These are phyloP conservation scores for Hawksworthiomyces lignivorus DNA, from an alignment of 2,329 filamentous ascomycete genomes.

Conservation along the genomic window DNA sequence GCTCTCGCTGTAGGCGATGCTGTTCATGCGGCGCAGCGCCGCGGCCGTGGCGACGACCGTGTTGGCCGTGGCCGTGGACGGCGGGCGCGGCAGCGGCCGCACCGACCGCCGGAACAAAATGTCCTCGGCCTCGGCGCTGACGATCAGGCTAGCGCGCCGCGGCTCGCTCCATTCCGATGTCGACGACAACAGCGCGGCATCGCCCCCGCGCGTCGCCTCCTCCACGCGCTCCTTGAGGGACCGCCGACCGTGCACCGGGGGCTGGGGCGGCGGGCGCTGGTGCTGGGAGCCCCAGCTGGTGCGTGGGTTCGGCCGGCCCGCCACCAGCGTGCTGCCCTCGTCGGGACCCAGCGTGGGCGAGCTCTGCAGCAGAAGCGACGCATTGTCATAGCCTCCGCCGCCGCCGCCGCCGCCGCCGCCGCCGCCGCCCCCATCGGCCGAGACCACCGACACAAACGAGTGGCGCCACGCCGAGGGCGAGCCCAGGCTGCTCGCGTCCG, in stretches of 20 bases:
- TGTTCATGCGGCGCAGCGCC: constrained; percentile 52
- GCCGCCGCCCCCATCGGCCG: background rate
- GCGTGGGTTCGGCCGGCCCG: background rate
- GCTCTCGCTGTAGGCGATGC: constrained; percentile 34
- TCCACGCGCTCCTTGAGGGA: constrained; percentile 7
- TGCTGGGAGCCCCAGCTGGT: constrained; percentile 1
- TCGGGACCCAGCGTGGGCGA: constrained; percentile 7
- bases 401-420: background rate
- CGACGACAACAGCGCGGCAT: no score
- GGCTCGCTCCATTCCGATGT: no score
- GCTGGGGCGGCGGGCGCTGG: background rate
- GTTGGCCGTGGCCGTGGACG: background rate
- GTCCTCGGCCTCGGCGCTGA: constrained; percentile 1
- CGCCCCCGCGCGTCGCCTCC: no score
- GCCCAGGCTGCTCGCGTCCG: background rate
- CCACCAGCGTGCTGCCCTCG: constrained; percentile 6
- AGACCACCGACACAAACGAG: background rate
- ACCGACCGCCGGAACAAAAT: background rate
- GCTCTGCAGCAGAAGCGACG: constrained; percentile 3
- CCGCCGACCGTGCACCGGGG: constrained; percentile 3
- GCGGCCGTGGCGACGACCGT: constrained; percentile 36
- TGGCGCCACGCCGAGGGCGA: constrained; percentile 1
- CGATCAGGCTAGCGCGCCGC: no score
- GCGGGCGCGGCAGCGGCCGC: constrained; percentile 7
- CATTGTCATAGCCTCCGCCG: background rate